Evolutionary conservation across 371 early-diverging fungal species (phyloP), one percentile per base, ranked within the genome.

Genomic region (Blyttiomyces sp.): DNA sequence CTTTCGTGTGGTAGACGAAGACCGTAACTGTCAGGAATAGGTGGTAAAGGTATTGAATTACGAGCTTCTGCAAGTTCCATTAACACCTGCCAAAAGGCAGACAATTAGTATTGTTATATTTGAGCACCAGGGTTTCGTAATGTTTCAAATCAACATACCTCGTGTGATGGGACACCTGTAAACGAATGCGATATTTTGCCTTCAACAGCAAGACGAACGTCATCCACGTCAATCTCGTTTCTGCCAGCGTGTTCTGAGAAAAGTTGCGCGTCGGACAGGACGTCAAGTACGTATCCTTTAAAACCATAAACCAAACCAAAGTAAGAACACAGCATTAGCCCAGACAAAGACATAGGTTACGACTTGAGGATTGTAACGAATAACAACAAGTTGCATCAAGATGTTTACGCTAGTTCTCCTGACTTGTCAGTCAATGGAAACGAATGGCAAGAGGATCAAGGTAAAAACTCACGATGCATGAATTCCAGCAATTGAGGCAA

Each of bases 401-500:
- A n/a, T 17, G 34, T n/a, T 51, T 28, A 17, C 16, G 16, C 2
- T 48, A 16, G 17, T 9, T 21, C 19, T 48, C 26, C 26, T 48
- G n/a, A 21, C 1, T 48, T 48, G 26, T 48, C 49, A 27, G 1
- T 19, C 11, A 13, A 11, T 42, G 13, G 9, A 54, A 33, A 27
- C 24, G 54, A 17, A 50, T 13, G n/a, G n/a, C n/a, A n/a, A n/a
- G n/a, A n/a, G n/a, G n/a, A n/a, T n/a, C n/a, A n/a, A n/a, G n/a
- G 48, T 44, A 17, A 28, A 2, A 28, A 51, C 64, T 53, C 50
- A 66, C 74, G 59, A 63, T 69, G 70, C 54, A 70, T 64, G 71
- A 98, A 95, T 80, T 99, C 99, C 17, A 98, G 79, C 46, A 99
- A 76, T 73, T 96, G 97, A 54, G 92, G 89, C 36, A 98, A 88